Evolutionary conservation across 2,329 filamentous ascomycete species (phyloP), one percentile per base, ranked within the genome.

Genomic region (Hypoxylon sp.): DNA sequence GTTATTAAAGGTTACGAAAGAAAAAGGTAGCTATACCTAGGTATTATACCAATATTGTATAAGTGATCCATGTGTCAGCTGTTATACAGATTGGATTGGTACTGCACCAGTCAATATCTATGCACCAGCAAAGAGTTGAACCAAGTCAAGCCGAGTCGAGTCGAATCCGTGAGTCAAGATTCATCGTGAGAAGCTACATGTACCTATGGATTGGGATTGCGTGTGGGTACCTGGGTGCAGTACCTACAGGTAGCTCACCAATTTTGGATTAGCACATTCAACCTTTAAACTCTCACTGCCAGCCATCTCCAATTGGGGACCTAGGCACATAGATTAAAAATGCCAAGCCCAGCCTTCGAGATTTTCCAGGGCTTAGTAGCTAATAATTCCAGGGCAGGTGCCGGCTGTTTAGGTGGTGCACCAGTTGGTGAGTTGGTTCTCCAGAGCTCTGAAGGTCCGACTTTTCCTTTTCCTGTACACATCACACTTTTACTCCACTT

Each of bases 291-390:
- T 48, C 54, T 45, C 15, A 34, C n/a, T n/a, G n/a, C n/a, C n/a
- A n/a, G n/a, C n/a, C n/a, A n/a, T n/a, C n/a, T n/a, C n/a, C n/a
- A n/a, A n/a, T n/a, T n/a, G n/a, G n/a, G n/a, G n/a, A n/a, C n/a
- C n/a, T n/a, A n/a, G n/a, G n/a, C n/a, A n/a, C n/a, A n/a, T n/a
- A n/a, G n/a, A n/a, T n/a, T n/a, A n/a, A n/a, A n/a, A n/a, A n/a
- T n/a, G n/a, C n/a, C n/a, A n/a, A n/a, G n/a, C n/a, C 51, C 55
- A 58, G 51, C 55, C 55, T 58, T 55, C 47, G 17, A 30, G 29
- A 53, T 55, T 50, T 53, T 37, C 43, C 7, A 7, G 23, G 25
- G 16, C 25, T 11, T 19, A 37, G 16, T 25, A 25, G 9, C 21
- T 25, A 25, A 20, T 30, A 21, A 45, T 45, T 34, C 20, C 21